Percentiles rank a stretch among this genome's conserved stretches.
Conservation (phyloP, 2,329 filamentous ascomycete species). For the Penicillium polonicum region DNA sequence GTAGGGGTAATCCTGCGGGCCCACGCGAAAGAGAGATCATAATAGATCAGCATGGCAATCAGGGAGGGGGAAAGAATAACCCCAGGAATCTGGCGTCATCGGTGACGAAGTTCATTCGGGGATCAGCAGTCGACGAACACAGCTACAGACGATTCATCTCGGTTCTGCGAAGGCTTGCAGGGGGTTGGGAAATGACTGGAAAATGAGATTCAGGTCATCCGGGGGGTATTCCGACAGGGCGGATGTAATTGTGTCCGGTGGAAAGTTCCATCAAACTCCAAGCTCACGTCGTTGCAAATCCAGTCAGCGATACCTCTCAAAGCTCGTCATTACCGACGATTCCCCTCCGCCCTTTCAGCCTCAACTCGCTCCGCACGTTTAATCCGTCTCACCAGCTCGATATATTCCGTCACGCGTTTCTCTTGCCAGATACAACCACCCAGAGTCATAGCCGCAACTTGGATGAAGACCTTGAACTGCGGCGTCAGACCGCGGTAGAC, state of each 20-base stretch:
- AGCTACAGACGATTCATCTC: neutral
- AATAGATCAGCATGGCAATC: conserved; percentile 16
- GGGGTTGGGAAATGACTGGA: neutral
- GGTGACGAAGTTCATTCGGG: neutral
- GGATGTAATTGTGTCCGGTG: neutral
- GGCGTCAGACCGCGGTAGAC: conserved; percentile 50
- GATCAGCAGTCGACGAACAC: neutral
- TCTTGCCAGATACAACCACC: conserved; percentile 52
- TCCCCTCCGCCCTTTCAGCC: conserved; percentile 26
- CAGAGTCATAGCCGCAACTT: conserved; percentile 49
- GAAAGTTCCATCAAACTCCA: neutral
- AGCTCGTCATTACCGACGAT: conserved; percentile 10
- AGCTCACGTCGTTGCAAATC: neutral
- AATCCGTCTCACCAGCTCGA: conserved; percentile 42
- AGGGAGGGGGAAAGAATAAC: neutral
- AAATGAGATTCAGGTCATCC: neutral
- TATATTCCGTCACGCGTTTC: conserved; percentile 46
- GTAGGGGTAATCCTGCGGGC: conserved; percentile 6
- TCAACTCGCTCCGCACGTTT: conserved; percentile 44
- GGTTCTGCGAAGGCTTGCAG: neutral
- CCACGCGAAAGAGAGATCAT: conserved; percentile 18
- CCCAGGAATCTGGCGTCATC: conserved; percentile 8
- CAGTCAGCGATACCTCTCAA: neutral
- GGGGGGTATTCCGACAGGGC: neutral
- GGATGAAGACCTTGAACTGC: conserved; percentile 52